These are phyloP conservation scores for Sorghum bicolor DNA, from an alignment of 176 grass and related monocot genomes.

Conservation along the genomic window Sorghum_bicolor_NCBIv3 NC_012872.2:74306001-74306500, in stretches of 20 bases:
- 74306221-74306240: background rate
- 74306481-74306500: conserved; percentile 55
- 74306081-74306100: conserved; percentile 41
- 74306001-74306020: conserved; percentile 25
- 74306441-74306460: conserved; percentile 79
- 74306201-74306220: background rate
- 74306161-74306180: background rate
- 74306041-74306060: conserved; percentile 51
- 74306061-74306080: conserved; percentile 52
- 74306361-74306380: background rate
- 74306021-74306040: conserved; percentile 22
- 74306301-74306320: background rate
- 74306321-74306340: background rate
- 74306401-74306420: conserved; percentile 68
- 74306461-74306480: conserved; percentile 76
- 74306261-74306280: background rate
- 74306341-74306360: background rate
- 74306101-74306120: conserved; percentile 50
- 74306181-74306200: background rate
- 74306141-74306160: background rate
- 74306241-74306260: background rate
- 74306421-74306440: conserved; percentile 49
- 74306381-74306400: conserved; percentile 72
- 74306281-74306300: background rate
- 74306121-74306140: conserved; percentile 38